Evolutionary conservation across 1,284 basidiomycete species (phyloP).

Genomic region (Apiotrichum gracile): DNA sequence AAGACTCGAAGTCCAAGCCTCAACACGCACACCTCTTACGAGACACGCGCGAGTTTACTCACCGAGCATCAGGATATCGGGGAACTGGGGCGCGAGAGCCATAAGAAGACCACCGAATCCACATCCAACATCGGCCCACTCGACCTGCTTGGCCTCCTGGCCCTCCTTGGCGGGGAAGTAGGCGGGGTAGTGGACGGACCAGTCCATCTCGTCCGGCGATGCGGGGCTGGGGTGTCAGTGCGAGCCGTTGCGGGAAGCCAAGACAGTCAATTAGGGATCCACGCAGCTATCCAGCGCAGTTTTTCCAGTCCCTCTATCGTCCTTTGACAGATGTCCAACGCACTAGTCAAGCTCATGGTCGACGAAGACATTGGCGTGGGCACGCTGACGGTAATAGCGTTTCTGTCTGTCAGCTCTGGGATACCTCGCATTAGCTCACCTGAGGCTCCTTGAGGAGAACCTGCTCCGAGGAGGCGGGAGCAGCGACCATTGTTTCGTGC

Average conservation of each 20-base stretch:
- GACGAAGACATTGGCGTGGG: constrained; percentile 96
- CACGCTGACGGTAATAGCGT: constrained; percentile 92
- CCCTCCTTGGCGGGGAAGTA: constrained; percentile 49
- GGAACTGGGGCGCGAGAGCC: constrained; percentile 82
- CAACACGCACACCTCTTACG: too few species aligned
- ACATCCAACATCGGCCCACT: constrained; percentile 96
- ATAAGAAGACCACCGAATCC: constrained; percentile 95
- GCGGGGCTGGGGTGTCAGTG: constrained; percentile 54
- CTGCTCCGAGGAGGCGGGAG: constrained; percentile 10
- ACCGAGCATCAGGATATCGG: constrained; percentile 92
- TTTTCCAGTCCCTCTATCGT: too few species aligned
- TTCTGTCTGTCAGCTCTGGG: constrained; percentile 56
- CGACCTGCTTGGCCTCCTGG: constrained; percentile 54
- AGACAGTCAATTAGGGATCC: too few species aligned
- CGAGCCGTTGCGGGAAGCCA: too few species aligned
- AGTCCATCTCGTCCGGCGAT: constrained; percentile 74
- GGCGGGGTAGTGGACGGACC: constrained; percentile 77
- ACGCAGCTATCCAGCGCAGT: too few species aligned
- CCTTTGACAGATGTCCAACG: constrained; percentile 17
- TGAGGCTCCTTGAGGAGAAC: constrained; percentile 32
- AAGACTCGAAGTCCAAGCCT: too few species aligned
- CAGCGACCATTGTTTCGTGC: constrained; percentile 19
- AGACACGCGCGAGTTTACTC: too few species aligned
- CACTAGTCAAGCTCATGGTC: constrained; percentile 86
- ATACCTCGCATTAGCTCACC: constrained; percentile 9